These are phyloP conservation scores for Diplotaxis tenuifolia DNA, from an alignment of 345 rosid species.

Conservation along the genomic window DNA sequence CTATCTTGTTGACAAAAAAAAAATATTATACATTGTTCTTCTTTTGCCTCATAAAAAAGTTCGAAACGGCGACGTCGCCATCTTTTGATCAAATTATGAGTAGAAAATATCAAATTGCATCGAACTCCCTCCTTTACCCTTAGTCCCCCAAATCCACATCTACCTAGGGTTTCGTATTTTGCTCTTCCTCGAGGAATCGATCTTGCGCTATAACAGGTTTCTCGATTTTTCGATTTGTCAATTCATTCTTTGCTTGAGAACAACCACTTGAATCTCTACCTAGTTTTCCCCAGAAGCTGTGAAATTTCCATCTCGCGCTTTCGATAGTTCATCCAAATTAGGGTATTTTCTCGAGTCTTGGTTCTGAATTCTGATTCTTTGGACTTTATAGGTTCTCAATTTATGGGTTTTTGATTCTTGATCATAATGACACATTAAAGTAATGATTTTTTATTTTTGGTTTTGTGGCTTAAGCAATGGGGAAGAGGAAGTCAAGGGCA, in stretches of 20 bases:
- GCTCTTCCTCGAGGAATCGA: not conserved
- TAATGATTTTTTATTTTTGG: not conserved
- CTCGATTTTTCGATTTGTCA: not conserved
- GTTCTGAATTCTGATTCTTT: too few species aligned
- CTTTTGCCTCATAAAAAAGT: too few species aligned
- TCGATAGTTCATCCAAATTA: too few species aligned
- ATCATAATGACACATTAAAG: not conserved
- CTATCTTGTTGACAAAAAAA: too few species aligned
- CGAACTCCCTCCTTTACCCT: not conserved
- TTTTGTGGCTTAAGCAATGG: not conserved
- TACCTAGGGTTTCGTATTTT: not conserved
- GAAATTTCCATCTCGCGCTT: too few species aligned
- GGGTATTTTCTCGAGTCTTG: too few species aligned
- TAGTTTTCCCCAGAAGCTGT: too few species aligned
- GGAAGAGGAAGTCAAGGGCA: not conserved
- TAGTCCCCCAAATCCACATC: not conserved
- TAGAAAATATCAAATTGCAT: not conserved
- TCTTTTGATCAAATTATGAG: not conserved
- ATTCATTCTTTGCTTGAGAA: not conserved
- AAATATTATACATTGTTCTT: too few species aligned
- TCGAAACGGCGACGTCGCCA: not conserved
- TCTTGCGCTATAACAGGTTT: not conserved
- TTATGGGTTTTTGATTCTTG: too few species aligned
- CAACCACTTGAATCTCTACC: not conserved
- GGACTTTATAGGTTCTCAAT: too few species aligned